Base-by-base conservation (phyloP, 1,284 basidiomycete genomes). In the Irpex rosettiformis region DNA sequence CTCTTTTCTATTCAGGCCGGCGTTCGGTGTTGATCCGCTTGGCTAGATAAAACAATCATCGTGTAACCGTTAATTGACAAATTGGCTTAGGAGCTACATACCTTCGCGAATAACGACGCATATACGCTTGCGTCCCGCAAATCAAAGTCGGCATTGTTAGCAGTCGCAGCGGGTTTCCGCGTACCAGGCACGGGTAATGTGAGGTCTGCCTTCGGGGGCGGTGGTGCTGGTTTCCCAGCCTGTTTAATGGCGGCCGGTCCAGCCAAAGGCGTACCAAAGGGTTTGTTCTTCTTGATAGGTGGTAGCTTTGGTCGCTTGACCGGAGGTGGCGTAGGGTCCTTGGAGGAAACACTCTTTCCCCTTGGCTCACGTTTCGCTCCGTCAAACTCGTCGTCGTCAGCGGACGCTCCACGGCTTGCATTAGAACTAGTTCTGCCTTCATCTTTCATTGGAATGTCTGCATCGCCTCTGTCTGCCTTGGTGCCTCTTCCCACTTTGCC, bases 201-300 rank as follows among this genome's bases (percentile, higher is more conserved):
- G 48, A 72, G 66, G 21, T 70, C 67, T 3, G 74, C 63, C 29
- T 60, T 62, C 60, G 64, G 60, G 30, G 63, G 66, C 2, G 33
- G 33, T 8, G 62, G 53, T 11, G 67, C 47, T 21, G 62, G 58
- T n/a, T 58, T 29, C n/a, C 63, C 55, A 7, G 70, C 18, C 43
- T 68, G 63, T 33, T 72, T 69, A 8, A 70, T 49, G 6, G 72
- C 54, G 4, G 69, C 56, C 7, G 63, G 48, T 1, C 69, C 65
- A 4, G 67, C 67, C 5, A 73, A 65, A 1, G 77, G 66, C 0
- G 69, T 62, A 30, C 69, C 61, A 7, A 70, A 63, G 3, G 70
- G 63, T 69, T 89, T 90, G 66, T 79, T 87, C 73, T 91, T 91
- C 76, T 83, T 90, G 62, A 91, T 91, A 6, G 81, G 75, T 2